Evolutionary conservation across 352 stramenopile species (phyloP).

Genomic region (Thalassiosira hispida): DNA sequence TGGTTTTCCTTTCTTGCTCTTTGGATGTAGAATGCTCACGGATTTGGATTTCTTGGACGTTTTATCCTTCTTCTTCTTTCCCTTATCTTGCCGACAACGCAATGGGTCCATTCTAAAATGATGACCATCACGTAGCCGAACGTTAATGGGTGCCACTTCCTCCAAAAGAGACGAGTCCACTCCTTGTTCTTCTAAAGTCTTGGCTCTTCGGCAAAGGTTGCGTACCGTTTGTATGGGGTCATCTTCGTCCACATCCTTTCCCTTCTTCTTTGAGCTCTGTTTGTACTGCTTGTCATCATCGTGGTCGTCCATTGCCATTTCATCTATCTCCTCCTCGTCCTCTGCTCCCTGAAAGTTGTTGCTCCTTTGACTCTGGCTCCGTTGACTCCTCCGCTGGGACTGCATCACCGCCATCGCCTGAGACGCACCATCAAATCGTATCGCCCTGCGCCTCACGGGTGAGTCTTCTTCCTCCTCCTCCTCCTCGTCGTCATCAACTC

Average conservation of each 20-base stretch:
- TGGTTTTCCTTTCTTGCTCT: background rate
- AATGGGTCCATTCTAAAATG: conserved; percentile 44
- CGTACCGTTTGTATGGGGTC: conserved; percentile 52
- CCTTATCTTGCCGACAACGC: conserved; percentile 16
- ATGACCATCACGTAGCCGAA: conserved; percentile 34
- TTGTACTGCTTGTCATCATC: background rate
- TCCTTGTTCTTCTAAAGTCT: conserved; percentile 21
- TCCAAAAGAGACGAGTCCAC: conserved; percentile 42
- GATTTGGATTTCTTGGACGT: conserved; percentile 15
- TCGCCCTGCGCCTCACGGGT: conserved; percentile 29
- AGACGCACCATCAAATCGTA: conserved; percentile 35
- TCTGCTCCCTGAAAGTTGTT: background rate
- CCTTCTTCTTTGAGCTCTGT: background rate
- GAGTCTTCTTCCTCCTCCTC: conserved; percentile 29
- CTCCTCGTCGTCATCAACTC: background rate
- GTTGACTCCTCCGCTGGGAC: no score
- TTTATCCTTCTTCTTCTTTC: conserved; percentile 3
- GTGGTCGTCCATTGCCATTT: conserved; percentile 4
- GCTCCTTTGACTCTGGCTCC: conserved; percentile 18
- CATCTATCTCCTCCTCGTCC: background rate
- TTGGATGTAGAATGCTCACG: background rate
- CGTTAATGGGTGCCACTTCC: conserved; percentile 48
- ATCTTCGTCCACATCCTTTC: background rate
- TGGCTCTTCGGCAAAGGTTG: conserved; percentile 42
- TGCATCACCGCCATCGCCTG: no score